Conservation (phyloP, 163 green algal species). For the Prototheca wickerhamii region DNA sequence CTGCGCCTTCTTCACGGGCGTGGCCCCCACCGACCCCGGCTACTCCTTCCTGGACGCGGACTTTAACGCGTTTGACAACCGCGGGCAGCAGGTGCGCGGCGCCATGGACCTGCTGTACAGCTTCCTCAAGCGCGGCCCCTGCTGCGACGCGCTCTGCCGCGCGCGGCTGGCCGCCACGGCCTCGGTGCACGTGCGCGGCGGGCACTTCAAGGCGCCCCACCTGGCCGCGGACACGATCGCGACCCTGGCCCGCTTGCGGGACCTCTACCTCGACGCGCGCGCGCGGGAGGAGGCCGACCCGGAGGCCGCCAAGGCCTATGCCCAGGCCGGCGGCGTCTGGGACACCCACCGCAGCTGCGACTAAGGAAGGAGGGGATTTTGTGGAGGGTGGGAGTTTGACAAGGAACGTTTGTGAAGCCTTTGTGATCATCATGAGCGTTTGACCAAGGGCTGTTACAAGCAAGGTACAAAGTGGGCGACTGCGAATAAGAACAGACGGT, state of each 20-base stretch:
- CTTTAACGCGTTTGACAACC: constrained; percentile 16
- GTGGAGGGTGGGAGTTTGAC: too few species aligned
- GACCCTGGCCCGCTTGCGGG: constrained; percentile 7
- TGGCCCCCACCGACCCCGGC: constrained; percentile 14
- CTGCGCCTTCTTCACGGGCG: constrained; percentile 12
- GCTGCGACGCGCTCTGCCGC: constrained; percentile 6
- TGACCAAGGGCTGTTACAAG: too few species aligned
- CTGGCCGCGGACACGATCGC: constrained; percentile 8
- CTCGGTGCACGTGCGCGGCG: constrained; percentile 2
- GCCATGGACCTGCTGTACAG: constrained; percentile 3
- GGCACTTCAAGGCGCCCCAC: constrained; percentile 21
- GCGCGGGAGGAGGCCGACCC: background rate
- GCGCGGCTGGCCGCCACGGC: background rate
- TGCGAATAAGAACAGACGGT: too few species aligned
- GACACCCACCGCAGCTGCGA: constrained; percentile 12
- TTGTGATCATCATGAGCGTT: too few species aligned
- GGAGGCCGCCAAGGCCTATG: background rate
- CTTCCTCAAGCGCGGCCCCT: constrained; percentile 11
- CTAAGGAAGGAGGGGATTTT: background rate
- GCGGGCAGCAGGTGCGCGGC: constrained; percentile 9
- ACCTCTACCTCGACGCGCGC: constrained; percentile 13
- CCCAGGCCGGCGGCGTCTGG: background rate
- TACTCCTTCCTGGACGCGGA: constrained; percentile 6
- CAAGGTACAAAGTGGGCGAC: too few species aligned
- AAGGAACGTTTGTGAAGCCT: too few species aligned